phyloP scores from a whole-genome alignment of 805 yeast species.

The Citeromyces matritensis region DNA sequence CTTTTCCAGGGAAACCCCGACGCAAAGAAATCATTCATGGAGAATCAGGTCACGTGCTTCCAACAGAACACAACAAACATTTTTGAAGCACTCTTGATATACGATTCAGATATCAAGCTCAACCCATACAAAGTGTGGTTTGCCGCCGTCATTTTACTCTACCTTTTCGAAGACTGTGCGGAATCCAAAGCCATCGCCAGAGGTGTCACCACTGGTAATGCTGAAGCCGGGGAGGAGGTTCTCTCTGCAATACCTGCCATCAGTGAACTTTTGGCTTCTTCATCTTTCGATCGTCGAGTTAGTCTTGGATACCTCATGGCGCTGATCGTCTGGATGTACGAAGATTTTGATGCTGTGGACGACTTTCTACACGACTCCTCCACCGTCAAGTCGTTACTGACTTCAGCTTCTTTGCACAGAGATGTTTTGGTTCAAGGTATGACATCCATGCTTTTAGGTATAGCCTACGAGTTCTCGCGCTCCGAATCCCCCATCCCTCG shows the following conservation, averaged over 20 bases:
- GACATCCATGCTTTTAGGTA: constrained; percentile 57
- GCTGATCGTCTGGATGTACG: constrained; percentile 63
- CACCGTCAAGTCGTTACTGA: constrained; percentile 49
- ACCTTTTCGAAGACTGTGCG: constrained; percentile 39
- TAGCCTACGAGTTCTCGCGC: constrained; percentile 63
- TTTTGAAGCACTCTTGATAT: constrained; percentile 57
- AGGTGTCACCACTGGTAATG: constrained; percentile 41
- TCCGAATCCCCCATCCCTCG: constrained; percentile 49
- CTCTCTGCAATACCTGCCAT: constrained; percentile 60
- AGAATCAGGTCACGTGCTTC: constrained; percentile 44
- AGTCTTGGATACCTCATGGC: constrained; percentile 68
- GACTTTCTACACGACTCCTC: constrained; percentile 60
- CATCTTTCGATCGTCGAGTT: constrained; percentile 54
- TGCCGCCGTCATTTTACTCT: constrained; percentile 50
- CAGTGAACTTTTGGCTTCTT: constrained; percentile 55
- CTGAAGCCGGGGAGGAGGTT: constrained; percentile 50
- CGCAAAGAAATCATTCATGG: constrained; percentile 46
- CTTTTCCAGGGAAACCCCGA: constrained; percentile 51
- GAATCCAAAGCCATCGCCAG: constrained; percentile 33
- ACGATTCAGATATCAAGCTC: constrained; percentile 52
- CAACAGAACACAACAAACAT: constrained; percentile 33
- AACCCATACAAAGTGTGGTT: constrained; percentile 89
- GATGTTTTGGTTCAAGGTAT: constrained; percentile 46
- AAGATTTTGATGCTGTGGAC: constrained; percentile 58
- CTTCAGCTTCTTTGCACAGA: constrained; percentile 27